Conservation (phyloP, 805 yeast genomes). For the Kodamaea hsintzibuensis region DNA sequence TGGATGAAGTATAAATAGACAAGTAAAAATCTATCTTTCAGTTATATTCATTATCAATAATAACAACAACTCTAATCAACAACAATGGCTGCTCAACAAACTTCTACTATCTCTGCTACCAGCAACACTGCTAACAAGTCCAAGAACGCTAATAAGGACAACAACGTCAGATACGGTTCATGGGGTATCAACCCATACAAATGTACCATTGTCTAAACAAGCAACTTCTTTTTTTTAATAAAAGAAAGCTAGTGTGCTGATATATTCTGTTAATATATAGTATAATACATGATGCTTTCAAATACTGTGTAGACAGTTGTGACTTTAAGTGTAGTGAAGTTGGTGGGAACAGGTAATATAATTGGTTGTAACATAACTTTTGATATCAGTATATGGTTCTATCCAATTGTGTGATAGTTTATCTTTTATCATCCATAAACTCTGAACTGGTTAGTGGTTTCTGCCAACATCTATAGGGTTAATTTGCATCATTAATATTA, state of each 20-base stretch:
- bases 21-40: not conserved
- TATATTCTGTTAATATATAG: not conserved
- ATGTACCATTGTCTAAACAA: not conserved
- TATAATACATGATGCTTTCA: constrained; percentile 1
- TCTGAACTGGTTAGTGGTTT: too few relatives aligned
- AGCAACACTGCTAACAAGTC: not conserved
- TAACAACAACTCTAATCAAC: not conserved
- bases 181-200: constrained; percentile 1
- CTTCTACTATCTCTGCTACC: not conserved
- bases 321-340: too few relatives aligned
- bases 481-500: too few relatives aligned
- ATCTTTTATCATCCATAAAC: too few relatives aligned
- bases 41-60: not conserved
- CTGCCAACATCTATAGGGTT: too few relatives aligned
- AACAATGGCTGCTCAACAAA: constrained; percentile 3
- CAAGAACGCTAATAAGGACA: not conserved
- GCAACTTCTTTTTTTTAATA: not conserved
- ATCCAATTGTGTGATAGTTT: too few relatives aligned
- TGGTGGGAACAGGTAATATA: too few relatives aligned
- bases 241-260: not conserved
- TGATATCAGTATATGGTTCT: too few relatives aligned
- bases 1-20: not conserved
- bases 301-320: not conserved
- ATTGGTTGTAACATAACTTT: too few relatives aligned
- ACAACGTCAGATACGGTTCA: not conserved